Evolutionary conservation across 805 yeast genomes (phyloP), one percentile per base, ranked within the genome.

Genomic region (Starmerella scarabaei): DNA sequence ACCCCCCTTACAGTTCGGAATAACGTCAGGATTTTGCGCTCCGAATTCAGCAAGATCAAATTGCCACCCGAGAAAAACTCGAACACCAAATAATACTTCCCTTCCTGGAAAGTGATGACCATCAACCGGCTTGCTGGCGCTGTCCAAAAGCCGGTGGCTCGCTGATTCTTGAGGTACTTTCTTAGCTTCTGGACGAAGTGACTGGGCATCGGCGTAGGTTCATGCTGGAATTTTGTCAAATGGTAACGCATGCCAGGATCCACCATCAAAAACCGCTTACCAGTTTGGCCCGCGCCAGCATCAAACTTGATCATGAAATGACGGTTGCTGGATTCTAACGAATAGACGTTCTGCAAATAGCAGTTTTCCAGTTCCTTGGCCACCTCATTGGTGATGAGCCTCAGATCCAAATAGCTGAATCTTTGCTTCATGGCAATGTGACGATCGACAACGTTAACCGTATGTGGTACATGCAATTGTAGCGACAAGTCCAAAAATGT

Each of bases 61-160:
- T 88, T 88, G 21, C 98, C 98, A 3, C 95, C 95, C 55, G 95
- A 81, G 63, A 86, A 88, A 53, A 88, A 88, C 59, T 88, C 98
- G 38, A 88, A 60, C 0, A 83, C 94, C 48, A 88, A 62, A 51
- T 80, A 78, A 49, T 55, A 61, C 53, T 63, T 75, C 2, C 94
- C 94, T 52, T 83, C 94, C 33, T 86, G 75, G 60, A 88, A 88
- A 44, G 82, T 75, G 33, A 88, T 59, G 0, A 85, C 93, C 33
- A 83, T 64, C n/a, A 83, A 73, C 58, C 97, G 69, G 55, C 85
- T 95, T 52, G 75, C 72, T 1, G 75, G 78, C 4, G 88, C 72
- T 50, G 85, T 93, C 48, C 69, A 72, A 33, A 88, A 62, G 28
- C 71, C 70, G 1, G 91, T 72, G 33, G 88, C 64, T 44, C 96